Percentiles rank a stretch among this genome's conserved stretches.
Conservation (phyloP, 352 stramenopile species). For the Globisporangium megalacanthum region DNA sequence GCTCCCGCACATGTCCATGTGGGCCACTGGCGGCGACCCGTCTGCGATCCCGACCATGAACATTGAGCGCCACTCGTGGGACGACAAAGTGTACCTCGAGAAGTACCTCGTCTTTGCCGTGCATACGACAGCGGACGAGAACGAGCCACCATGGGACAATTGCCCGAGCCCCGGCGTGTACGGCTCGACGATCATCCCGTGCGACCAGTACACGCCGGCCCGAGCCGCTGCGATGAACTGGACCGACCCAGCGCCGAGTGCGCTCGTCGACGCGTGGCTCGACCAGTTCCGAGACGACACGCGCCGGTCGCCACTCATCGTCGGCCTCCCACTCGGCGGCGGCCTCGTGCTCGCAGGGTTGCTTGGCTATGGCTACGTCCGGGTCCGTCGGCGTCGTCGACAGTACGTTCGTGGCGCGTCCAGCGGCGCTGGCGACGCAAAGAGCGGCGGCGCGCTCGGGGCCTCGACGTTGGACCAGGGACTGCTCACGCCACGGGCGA, state of each 20-base stretch:
- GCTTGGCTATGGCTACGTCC: background rate
- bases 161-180: constrained; percentile 19
- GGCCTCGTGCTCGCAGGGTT: background rate
- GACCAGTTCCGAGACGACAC: constrained; percentile 2
- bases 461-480: constrained; percentile 4
- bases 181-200: constrained; percentile 29
- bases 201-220: constrained; percentile 12
- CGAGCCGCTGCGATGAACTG: constrained; percentile 10
- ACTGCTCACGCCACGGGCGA: constrained; percentile 7
- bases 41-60: constrained; percentile 7
- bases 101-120: constrained; percentile 14
- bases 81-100: constrained; percentile 4
- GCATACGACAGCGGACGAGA: constrained; percentile 9
- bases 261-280: constrained; percentile 23
- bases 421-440: background rate
- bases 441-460: background rate
- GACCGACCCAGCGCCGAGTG: constrained; percentile 4
- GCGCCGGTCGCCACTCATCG: background rate
- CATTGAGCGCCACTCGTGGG: constrained; percentile 17
- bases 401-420: constrained; percentile 10
- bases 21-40: constrained; percentile 18
- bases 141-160: constrained; percentile 19
- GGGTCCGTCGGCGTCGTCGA: constrained; percentile 1
- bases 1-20: constrained; percentile 17
- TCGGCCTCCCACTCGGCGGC: constrained; percentile 5